A percentile compares a stretch with the other conserved stretches of the same genome.
Conservation (phyloP, 768 basidiomycete species). For the Boletus tomentosulus region DNA sequence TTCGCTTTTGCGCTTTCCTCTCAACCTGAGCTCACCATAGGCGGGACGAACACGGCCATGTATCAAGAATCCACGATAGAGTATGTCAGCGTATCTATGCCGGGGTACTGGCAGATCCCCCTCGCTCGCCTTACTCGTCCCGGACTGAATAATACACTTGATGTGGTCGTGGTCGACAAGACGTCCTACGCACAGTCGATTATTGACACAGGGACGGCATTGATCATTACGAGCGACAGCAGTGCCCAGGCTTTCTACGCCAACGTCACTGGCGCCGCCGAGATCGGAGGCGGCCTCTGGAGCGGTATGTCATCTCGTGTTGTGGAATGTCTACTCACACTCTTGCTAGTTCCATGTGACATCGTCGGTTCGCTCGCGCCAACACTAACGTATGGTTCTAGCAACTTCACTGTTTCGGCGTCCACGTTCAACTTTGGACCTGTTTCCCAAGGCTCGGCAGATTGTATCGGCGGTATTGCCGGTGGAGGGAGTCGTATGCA, state of each 20-base stretch:
- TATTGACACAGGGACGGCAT: conserved; percentile 33
- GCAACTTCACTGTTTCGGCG: conserved; percentile 33
- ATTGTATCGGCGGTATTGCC: conserved; percentile 38
- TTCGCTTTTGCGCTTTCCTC: conserved; percentile 49
- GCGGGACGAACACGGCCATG: conserved; percentile 44
- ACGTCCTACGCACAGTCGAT: conserved; percentile 26
- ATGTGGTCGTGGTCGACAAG: conserved; percentile 24
- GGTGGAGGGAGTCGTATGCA: conserved; percentile 24
- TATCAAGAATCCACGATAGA: conserved; percentile 44
- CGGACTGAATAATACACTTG: conserved; percentile 14
- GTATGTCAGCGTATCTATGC: conserved; percentile 29
- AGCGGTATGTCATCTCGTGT: conserved; percentile 21
- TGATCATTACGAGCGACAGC: conserved; percentile 25
- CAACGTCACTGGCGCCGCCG: conserved; percentile 25
- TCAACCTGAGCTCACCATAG: conserved; percentile 46
- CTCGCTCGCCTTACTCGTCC: conserved; percentile 28
- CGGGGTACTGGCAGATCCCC: conserved; percentile 37
- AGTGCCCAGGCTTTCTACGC: conserved; percentile 28
- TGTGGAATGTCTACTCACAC: neutral
- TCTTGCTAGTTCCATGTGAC: conserved; percentile 32
- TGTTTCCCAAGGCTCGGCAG: conserved; percentile 22
- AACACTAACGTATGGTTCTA: conserved; percentile 38
- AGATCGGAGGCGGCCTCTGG: conserved; percentile 34
- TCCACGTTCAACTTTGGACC: conserved; percentile 43
- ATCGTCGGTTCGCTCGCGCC: conserved; percentile 23